Base-by-base conservation (phyloP, 306 rosid genomes). In the Coriaria nepalensis region DNA sequence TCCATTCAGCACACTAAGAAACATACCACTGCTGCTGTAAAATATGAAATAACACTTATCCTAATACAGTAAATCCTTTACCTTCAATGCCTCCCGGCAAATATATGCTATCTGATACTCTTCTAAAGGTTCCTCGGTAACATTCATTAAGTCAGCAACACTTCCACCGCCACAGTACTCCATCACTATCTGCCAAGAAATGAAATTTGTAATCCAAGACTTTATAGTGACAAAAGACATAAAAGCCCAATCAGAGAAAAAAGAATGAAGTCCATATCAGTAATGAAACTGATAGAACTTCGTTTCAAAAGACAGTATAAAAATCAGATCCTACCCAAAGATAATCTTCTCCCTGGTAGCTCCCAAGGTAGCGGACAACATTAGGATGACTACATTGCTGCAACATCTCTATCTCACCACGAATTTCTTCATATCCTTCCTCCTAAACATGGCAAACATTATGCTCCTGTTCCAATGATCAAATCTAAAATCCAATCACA, bases 131-230 rank as follows among this genome's bases (percentile, higher is more conserved):
- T 90, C 98, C 42, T 81, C 94, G 5, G 87, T 75, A 51, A 73
- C 87, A 10, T 70, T 71, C 95, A 90, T 85, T 74, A 90, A 69
- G 70, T 85, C 98, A 44, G 92, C 94, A 57, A 85, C 83, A 73
- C 98, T 90, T 61, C 98, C 98, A 73, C 98, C 98, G 9, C 98
- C 98, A 73, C 98, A 90, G 65, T 85, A 85, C 68, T 90, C 98
- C 98, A 90, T 90, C 66, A 90, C 98, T 73, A 90, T 90, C 98
- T 90, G 95, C 78, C 78, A 65, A 57, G 44, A 76, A 50, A 57
- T 46, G 45, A 69, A 68, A 53, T 59, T 60, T 68, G 61, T 65
- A 67, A 65, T 43, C 64, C 53, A 45, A 45, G 42, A 50, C 40
- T 36, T 56, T 49, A 69, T 63, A 29, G 20, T 40, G 52, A 53